phyloP scores from a whole-genome alignment of 1,284 basidiomycete species.

The Heterobasidion irregulare region DNA sequence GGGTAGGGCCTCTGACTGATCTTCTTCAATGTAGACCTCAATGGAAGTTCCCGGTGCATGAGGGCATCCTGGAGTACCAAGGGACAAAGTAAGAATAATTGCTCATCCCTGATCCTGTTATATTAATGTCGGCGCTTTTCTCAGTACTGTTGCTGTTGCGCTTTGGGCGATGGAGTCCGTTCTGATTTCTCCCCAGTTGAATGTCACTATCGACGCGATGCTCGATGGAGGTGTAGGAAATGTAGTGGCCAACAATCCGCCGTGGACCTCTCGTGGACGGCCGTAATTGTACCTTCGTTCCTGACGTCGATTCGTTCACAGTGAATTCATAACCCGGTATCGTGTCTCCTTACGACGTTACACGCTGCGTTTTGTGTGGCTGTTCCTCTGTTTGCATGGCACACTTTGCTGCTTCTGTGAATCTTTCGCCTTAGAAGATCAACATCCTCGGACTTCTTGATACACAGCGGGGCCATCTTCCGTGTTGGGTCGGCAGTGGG shows the following conservation, averaged over 20 bases:
- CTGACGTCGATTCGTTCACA: neutral
- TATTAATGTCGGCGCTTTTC: neutral
- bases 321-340: neutral
- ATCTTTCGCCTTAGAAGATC: too few relatives aligned
- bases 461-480: too few relatives aligned
- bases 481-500: too few relatives aligned
- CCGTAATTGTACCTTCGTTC: neutral
- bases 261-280: conserved; percentile 31
- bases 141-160: conserved; percentile 65
- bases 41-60: conserved; percentile 68
- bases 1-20: neutral
- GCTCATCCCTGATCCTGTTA: neutral
- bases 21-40: conserved; percentile 41
- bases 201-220: conserved; percentile 46
- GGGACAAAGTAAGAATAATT: conserved; percentile 54
- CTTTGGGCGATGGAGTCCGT: conserved; percentile 57
- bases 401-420: too few relatives aligned
- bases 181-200: conserved; percentile 40
- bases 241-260: conserved; percentile 50
- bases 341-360: neutral
- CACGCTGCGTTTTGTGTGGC: too few relatives aligned
- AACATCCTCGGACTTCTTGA: too few relatives aligned
- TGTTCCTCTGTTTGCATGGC: too few relatives aligned
- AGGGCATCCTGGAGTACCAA: conserved; percentile 65
- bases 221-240: conserved; percentile 59